phyloP scores from a whole-genome alignment of 139 green algal species.

The Diplosphaera chodatii region DNA sequence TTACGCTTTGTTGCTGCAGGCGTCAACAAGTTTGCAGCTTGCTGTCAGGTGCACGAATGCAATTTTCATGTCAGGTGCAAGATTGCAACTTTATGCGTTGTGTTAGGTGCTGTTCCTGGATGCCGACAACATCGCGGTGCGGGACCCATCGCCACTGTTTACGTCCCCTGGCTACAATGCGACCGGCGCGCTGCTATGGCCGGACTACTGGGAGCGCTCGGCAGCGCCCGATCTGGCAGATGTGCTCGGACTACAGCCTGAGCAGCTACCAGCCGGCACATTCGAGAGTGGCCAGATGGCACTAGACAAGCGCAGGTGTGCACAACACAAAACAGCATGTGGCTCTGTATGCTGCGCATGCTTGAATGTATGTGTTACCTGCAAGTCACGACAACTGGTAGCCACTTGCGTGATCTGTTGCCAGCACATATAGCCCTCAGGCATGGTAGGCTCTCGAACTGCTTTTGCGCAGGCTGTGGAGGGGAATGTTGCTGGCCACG shows the following conservation, averaged over 20 bases:
- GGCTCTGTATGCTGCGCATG: too few relatives aligned
- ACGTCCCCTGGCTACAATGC: slow-evolving; percentile 18
- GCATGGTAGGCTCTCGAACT: too few relatives aligned
- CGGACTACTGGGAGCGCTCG: slow-evolving; percentile 49
- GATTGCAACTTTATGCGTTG: too few relatives aligned
- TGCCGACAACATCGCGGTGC: slow-evolving; percentile 48
- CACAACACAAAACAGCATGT: too few relatives aligned
- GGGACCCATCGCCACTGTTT: slow-evolving; percentile 42
- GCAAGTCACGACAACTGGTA: too few relatives aligned
- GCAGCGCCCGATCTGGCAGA: slow-evolving; percentile 25
- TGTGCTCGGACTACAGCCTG: slow-evolving; percentile 11
- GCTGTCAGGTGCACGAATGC: too few relatives aligned
- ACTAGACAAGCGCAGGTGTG: slow-evolving; percentile 39
- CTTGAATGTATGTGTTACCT: too few relatives aligned
- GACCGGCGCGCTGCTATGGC: slow-evolving; percentile 56
- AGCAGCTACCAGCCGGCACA: slow-evolving; percentile 6
- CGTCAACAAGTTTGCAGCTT: too few relatives aligned
- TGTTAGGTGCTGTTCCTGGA: slow-evolving; percentile 65
- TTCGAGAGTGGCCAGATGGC: slow-evolving; percentile 56
- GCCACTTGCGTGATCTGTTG: too few relatives aligned
- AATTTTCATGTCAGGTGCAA: too few relatives aligned
- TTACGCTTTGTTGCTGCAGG: too few relatives aligned
- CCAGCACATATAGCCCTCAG: too few relatives aligned
- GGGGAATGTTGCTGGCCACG: slow-evolving; percentile 28
- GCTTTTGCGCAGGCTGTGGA: slow-evolving; percentile 48